phyloP scores from a whole-genome alignment of 1,284 basidiomycete genomes.

The Apiotrichum gracile region DNA sequence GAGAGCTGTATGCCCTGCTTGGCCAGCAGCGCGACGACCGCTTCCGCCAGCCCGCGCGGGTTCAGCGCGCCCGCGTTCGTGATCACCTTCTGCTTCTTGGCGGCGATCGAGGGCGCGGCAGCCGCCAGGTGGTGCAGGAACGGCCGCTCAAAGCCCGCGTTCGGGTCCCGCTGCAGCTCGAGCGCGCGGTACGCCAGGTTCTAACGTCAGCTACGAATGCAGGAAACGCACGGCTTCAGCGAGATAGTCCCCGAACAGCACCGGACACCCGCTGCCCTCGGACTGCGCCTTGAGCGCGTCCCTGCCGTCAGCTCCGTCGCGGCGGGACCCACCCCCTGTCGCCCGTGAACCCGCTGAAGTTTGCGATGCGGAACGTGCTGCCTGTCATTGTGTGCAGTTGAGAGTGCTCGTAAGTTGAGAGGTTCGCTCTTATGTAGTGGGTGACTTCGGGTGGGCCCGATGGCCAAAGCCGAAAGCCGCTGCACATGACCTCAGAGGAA shows the following conservation, averaged over 20 bases:
- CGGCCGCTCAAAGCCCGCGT: slow-evolving; percentile 16
- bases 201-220: not conserved
- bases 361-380: slow-evolving; percentile 20
- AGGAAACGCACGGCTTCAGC: slow-evolving; percentile 13
- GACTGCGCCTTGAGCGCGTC: slow-evolving; percentile 10
- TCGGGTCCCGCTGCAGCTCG: slow-evolving; percentile 12
- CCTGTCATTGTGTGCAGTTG: too few relatives aligned
- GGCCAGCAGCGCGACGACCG: slow-evolving; percentile 4
- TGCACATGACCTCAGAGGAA: too few relatives aligned
- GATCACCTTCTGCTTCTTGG: slow-evolving; percentile 14
- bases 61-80: slow-evolving; percentile 24
- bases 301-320: not conserved
- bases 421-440: too few relatives aligned
- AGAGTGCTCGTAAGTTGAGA: too few relatives aligned
- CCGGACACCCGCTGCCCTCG: slow-evolving; percentile 2
- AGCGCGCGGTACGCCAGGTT: slow-evolving; percentile 19
- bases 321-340: not conserved
- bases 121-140: slow-evolving; percentile 17
- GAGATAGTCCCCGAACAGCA: slow-evolving; percentile 20
- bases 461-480: too few relatives aligned
- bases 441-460: too few relatives aligned
- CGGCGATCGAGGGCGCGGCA: slow-evolving; percentile 11
- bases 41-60: slow-evolving; percentile 13
- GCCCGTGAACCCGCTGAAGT: slow-evolving; percentile 12
- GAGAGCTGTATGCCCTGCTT: slow-evolving; percentile 2